phyloP scores from a whole-genome alignment of 164 flowering plant species.

The Vitis amurensis region DNA sequence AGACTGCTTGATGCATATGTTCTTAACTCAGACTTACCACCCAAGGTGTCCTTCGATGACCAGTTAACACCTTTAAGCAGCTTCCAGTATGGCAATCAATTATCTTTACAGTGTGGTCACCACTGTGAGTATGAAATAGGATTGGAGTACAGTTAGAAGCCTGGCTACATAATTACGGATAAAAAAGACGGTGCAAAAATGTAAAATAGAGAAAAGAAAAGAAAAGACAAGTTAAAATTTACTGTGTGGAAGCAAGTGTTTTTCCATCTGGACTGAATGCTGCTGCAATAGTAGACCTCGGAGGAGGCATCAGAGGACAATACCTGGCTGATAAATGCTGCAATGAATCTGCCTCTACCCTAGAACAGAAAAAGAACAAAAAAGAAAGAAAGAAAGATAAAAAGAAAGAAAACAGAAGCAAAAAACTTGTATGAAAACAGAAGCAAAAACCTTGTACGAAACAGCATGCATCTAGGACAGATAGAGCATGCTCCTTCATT shows the following conservation, averaged over 20 bases:
- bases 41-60: conserved; percentile 98
- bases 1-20: neutral
- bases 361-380: conserved; percentile 22
- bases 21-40: conserved; percentile 66
- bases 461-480: no score
- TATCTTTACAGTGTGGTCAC: conserved; percentile 95
- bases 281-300: conserved; percentile 98
- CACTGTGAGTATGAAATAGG: conserved; percentile 48
- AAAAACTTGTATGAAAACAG: no score
- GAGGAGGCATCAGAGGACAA: conserved; percentile 84
- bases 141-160: neutral
- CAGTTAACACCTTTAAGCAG: conserved; percentile 87
- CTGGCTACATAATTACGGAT: no score
- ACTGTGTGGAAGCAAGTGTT: conserved; percentile 97
- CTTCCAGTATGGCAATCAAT: conserved; percentile 84
- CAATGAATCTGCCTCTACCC: conserved; percentile 90
- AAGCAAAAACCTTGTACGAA: no score
- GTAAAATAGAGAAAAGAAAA: no score
- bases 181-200: no score
- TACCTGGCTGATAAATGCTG: conserved; percentile 78
- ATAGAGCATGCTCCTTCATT: no score
- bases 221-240: conserved; percentile 21
- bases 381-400: no score
- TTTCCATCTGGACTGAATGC: conserved; percentile 95
- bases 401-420: neutral